Conservation (phyloP, 345 rosid genomes). For the Citrus sinensis region DNA sequence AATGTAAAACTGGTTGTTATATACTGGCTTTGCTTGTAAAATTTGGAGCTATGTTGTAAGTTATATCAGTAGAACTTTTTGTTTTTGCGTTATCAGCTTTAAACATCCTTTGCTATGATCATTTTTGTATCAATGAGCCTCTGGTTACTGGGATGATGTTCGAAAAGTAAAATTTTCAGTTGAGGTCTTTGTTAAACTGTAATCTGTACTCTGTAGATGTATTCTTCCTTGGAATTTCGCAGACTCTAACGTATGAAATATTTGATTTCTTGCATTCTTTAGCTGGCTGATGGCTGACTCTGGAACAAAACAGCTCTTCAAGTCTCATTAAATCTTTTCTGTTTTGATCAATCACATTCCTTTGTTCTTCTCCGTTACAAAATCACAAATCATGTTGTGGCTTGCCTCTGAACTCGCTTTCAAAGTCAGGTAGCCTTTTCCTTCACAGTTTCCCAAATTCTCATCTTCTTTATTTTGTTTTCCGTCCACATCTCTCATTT, state of each 20-base stretch:
- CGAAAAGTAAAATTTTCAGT: background rate
- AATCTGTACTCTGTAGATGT: background rate
- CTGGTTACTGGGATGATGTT: background rate
- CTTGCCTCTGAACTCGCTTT: no score
- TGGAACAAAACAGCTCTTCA: background rate
- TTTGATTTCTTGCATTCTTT: background rate
- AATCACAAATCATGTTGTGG: no score
- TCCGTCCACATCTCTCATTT: no score
- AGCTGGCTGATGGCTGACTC: background rate
- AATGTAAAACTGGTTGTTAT: background rate
- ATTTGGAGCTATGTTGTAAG: background rate
- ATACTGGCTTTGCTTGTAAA: background rate
- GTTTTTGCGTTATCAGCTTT: background rate
- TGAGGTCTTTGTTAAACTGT: background rate
- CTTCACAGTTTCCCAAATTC: no score
- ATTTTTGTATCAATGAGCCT: background rate
- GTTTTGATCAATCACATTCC: no score
- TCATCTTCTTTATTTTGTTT: no score
- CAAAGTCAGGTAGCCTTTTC: no score
- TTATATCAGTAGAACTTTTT: background rate
- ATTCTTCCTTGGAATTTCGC: background rate
- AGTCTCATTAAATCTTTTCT: no score
- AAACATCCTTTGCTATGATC: background rate
- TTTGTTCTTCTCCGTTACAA: no score
- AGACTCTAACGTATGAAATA: background rate